Evolutionary conservation across 208 protist genomes (phyloP), one percentile per base, ranked within the genome.

Genomic region (Naegleria fowleri): DNA sequence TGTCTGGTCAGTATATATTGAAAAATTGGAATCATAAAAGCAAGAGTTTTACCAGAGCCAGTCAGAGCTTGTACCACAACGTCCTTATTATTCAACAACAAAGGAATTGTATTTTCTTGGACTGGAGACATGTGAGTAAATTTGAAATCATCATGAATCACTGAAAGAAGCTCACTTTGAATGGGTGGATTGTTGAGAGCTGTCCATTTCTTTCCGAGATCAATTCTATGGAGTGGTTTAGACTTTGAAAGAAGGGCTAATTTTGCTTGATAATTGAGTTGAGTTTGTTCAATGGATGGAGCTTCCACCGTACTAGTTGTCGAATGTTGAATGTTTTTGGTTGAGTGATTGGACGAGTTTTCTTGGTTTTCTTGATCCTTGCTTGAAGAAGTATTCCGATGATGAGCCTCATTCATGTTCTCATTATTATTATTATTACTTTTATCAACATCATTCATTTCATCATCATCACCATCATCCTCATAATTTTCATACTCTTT

Each of bases 31-130:
- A 98, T 92, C 38, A 98, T 90, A 92, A 97, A 98, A 15, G 97
- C 96, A n/a, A 98, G 93, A 29, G 97, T 98, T 93, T 98, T 98
- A 36, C 97, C 97, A 85, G 95, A 97, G 33, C 97, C 97, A 5
- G 97, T 98, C 83, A 97, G 94, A 86, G 97, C 97, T 94, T 98
- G 95, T 15, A 98, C 97, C 7, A 98, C 96, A 38, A 97, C 96
- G 92, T 98, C 96, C 91, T 98, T 97, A 92, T 96, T 95, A 22
- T 93, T 94, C 43, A 98, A 93, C 33, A 98, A 93, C 6, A 97
- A 94, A 0, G 97, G 97, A 38, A 98, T 96, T 39, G 95, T 96
- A 88, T 95, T 94, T 25, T 96, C 97, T 94, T 98, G 97, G 38
- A 98, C 96, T 25, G 97, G 96, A 7, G 97, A 96, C 95, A 97